Conservation (phyloP, 441 rosid species). For the Gossypium davidsonii region DNA sequence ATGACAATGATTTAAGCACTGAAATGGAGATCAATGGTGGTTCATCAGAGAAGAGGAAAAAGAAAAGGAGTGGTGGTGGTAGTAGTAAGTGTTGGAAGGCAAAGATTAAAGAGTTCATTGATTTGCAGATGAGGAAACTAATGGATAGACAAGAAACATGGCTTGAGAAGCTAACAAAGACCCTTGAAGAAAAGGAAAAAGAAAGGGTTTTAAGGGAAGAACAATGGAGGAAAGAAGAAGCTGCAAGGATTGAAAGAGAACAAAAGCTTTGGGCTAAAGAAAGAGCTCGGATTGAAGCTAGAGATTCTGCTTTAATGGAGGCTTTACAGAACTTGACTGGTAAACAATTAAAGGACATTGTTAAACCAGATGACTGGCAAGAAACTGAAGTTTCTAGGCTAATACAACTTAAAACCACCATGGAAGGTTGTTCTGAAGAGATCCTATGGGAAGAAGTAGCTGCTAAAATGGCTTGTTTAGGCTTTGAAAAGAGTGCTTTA, state of each 20-base stretch:
- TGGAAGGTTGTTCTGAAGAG: slow-evolving; percentile 52
- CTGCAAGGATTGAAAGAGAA: slow-evolving; percentile 56
- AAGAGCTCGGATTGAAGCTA: slow-evolving; percentile 75
- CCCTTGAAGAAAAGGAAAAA: slow-evolving; percentile 68
- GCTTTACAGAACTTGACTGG: slow-evolving; percentile 54
- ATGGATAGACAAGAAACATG: slow-evolving; percentile 80
- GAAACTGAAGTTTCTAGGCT: slow-evolving; percentile 51
- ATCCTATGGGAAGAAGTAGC: slow-evolving; percentile 58
- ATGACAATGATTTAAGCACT: slow-evolving; percentile 40
- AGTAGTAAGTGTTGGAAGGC: slow-evolving; percentile 55
- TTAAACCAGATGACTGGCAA: slow-evolving; percentile 31
- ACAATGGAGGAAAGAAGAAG: slow-evolving; percentile 72
- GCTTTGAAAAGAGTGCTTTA: slow-evolving; percentile 42
- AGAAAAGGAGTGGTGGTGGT: slow-evolving; percentile 28
- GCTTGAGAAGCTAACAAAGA: slow-evolving; percentile 64
- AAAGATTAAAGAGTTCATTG: slow-evolving; percentile 73
- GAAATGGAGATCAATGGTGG: slow-evolving; percentile 34
- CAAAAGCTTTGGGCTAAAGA: slow-evolving; percentile 83
- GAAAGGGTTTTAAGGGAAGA: slow-evolving; percentile 69
- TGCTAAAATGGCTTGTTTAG: slow-evolving; percentile 37
- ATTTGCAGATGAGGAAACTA: slow-evolving; percentile 64
- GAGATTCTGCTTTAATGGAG: slow-evolving; percentile 73
- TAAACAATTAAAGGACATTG: slow-evolving; percentile 27
- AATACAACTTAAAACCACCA: slow-evolving; percentile 40
- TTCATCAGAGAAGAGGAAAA: slow-evolving; percentile 40